Conservation (phyloP, 371 early-diverging fungal genomes). For the Blakeslea trispora region DNA sequence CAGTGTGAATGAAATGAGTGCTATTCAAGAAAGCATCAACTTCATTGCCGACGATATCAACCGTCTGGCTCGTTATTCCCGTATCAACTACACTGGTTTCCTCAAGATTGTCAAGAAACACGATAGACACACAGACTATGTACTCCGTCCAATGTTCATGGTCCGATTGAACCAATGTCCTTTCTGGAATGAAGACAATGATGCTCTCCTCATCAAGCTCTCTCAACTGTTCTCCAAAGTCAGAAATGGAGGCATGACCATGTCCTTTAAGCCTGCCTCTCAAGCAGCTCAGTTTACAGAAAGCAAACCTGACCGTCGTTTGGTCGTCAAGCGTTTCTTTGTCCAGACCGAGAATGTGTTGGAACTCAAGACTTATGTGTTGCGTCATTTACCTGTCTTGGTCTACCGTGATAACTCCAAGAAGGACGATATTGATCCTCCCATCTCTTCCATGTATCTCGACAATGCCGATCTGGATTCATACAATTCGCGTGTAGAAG, state of each 20-base stretch:
- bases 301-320: slow-evolving; percentile 17
- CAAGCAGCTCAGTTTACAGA: neutral
- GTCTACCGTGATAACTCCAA: slow-evolving; percentile 81
- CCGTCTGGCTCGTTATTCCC: slow-evolving; percentile 88
- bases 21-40: slow-evolving; percentile 78
- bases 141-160: slow-evolving; percentile 86
- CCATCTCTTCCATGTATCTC: slow-evolving; percentile 95
- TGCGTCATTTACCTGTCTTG: slow-evolving; percentile 95
- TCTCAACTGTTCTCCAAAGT: slow-evolving; percentile 89
- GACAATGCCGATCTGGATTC: slow-evolving; percentile 92
- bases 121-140: slow-evolving; percentile 90
- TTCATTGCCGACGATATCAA: slow-evolving; percentile 86
- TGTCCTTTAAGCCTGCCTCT: slow-evolving; percentile 46
- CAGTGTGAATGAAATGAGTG: slow-evolving; percentile 55
- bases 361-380: slow-evolving; percentile 91
- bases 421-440: slow-evolving; percentile 78
- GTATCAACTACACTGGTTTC: slow-evolving; percentile 96
- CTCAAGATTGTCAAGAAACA: slow-evolving; percentile 97
- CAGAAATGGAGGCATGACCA: slow-evolving; percentile 76
- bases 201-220: slow-evolving; percentile 83
- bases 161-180: slow-evolving; percentile 84
- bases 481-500: slow-evolving; percentile 91
- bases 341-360: slow-evolving; percentile 97
- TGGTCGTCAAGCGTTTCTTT: slow-evolving; percentile 83
- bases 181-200: slow-evolving; percentile 92